These are phyloP conservation scores for Botrytis sinoallii DNA, from an alignment of 2,329 filamentous ascomycete species.

Conservation along the genomic window DNA sequence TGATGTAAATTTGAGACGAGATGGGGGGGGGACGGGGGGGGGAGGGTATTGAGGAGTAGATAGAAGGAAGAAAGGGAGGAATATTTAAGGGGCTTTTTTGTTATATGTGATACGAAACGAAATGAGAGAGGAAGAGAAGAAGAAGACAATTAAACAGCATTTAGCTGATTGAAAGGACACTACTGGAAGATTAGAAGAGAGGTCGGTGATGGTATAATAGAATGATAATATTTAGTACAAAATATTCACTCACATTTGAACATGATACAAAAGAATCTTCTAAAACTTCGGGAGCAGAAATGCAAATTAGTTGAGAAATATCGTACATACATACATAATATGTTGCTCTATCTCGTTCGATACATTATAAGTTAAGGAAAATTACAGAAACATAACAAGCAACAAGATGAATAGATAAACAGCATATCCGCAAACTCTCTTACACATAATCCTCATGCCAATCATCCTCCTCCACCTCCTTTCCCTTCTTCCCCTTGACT, in stretches of 20 bases:
- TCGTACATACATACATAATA: background rate
- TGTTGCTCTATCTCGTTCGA: background rate
- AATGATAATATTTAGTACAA: background rate
- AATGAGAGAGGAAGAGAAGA: background rate
- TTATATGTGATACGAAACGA: too few relatives aligned
- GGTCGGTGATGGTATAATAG: background rate
- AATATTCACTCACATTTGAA: background rate
- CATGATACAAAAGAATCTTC: background rate
- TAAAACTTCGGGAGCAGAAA: background rate
- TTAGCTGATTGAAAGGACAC: background rate
- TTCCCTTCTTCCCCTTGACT: background rate
- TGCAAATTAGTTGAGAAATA: background rate
- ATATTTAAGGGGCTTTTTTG: too few relatives aligned
- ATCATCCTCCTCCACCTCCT: background rate
- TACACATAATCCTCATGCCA: conserved; percentile 14
- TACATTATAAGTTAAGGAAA: background rate
- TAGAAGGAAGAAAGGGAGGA: too few relatives aligned
- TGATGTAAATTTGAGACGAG: too few relatives aligned
- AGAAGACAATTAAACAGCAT: background rate
- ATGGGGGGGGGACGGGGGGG: too few relatives aligned
- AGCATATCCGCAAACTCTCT: background rate
- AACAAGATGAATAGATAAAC: background rate
- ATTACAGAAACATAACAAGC: background rate
- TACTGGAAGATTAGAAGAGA: background rate
- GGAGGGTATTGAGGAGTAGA: too few relatives aligned